Base-by-base conservation (phyloP, 129 eudicot species). In the Flaveria brownii region DNA sequence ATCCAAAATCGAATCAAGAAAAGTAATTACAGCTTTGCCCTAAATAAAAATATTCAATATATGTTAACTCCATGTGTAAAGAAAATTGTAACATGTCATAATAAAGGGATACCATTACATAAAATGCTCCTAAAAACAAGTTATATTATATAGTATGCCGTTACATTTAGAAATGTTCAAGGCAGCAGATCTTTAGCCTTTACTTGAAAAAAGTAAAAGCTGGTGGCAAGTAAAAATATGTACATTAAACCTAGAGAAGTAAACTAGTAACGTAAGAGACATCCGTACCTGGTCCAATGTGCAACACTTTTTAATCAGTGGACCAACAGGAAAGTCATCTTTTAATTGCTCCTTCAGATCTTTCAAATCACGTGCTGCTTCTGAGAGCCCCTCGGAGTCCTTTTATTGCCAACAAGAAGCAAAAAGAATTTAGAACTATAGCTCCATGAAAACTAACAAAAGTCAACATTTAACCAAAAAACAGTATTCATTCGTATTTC, bases 21-120 rank as follows among this genome's bases (percentile, higher is more conserved):
- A 94, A n/a, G 93, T 87, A 75, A 87, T 87, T 33, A 94, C 97
- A 42, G 98, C 98, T 87, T 87, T 94, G 64, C 97, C 97, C 97
- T 90, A 52, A 69, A 26, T 30, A 50, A 56, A 22, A 25, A 71
- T 57, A 26, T 18, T 61, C 51, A 22, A 17, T 36, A 23, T 41
- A 72, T 23, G 46, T 59, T 65, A 74, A 16, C 4, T 72, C 81
- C 56, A 55, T 22, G 33, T 23, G 45, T 42, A 25, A 30, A 55
- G 4, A 69, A 67, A 55, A 54, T 41, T 16, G 36, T 55, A 68
- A 41, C 55, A 68, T 77, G 75, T 26, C 59, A 14, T n/a, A 16
- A 67, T 54, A 15, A 65, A 76, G 51, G 26, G 26, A 76, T n/a
- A 45, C 20, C 70, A 50, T 71, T 17, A 30, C 1, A 52, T 4